These are phyloP conservation scores for Lactarius indigo DNA, from an alignment of 768 basidiomycete species.

Conservation along the genomic window DNA sequence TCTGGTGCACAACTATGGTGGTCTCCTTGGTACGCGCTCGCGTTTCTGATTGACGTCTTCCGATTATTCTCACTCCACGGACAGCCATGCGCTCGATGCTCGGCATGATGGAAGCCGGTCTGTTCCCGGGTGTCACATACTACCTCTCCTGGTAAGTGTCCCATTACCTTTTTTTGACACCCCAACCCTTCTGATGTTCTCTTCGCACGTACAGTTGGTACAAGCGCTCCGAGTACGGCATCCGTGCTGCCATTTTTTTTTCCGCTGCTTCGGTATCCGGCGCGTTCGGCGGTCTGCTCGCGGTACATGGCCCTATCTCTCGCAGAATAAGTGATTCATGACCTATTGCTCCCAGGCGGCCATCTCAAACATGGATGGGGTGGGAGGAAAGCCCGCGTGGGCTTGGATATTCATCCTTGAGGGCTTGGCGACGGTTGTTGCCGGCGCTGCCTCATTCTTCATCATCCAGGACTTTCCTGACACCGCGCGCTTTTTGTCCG, in stretches of 20 bases:
- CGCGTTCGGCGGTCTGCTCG: conserved; percentile 76
- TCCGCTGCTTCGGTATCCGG: conserved; percentile 72
- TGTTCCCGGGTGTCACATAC: conserved; percentile 54
- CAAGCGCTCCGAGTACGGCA: conserved; percentile 73
- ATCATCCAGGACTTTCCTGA: conserved; percentile 84
- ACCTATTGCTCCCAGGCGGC: conserved; percentile 38
- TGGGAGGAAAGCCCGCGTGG: conserved; percentile 62
- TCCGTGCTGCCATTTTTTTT: conserved; percentile 46
- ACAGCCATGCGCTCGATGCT: conserved; percentile 71
- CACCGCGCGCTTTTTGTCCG: conserved; percentile 72
- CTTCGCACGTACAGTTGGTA: conserved; percentile 45
- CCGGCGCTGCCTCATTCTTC: conserved; percentile 63
- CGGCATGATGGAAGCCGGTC: conserved; percentile 67
- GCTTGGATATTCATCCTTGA: conserved; percentile 79
- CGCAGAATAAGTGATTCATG: neutral
- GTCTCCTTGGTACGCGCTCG: conserved; percentile 51
- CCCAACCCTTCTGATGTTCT: neutral
- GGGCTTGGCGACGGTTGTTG: conserved; percentile 65
- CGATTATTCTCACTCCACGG: neutral
- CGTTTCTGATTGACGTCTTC: neutral
- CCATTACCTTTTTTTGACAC: neutral
- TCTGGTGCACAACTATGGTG: conserved; percentile 62
- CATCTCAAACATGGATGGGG: conserved; percentile 68
- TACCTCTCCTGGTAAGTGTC: conserved; percentile 64
- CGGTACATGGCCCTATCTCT: conserved; percentile 38